Conservation (phyloP, 768 basidiomycete species). For the Panaeolus cyanescens region DNA sequence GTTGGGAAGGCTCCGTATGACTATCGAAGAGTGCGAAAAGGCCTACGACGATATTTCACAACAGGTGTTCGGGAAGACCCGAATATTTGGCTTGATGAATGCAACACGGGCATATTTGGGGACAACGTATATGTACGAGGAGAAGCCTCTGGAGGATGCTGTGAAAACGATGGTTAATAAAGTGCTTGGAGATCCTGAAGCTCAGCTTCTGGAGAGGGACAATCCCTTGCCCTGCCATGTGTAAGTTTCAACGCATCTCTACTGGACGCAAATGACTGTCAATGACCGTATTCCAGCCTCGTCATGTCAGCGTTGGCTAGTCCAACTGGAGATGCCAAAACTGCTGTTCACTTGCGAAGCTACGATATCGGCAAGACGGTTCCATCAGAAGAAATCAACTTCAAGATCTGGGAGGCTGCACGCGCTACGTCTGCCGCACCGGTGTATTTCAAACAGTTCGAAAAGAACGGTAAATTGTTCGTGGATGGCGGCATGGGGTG, state of each 20-base stretch:
- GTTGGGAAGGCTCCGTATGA: constrained; percentile 37
- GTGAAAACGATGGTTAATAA: not conserved
- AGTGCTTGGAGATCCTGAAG: not conserved
- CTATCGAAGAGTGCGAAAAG: constrained; percentile 17
- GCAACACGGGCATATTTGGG: not conserved
- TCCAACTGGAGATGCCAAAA: not conserved
- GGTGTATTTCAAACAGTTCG: not conserved
- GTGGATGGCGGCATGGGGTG: not conserved
- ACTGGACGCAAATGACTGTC: too few relatives aligned
- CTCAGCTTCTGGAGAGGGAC: not conserved
- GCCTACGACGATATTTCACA: not conserved
- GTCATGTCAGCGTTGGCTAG: not conserved
- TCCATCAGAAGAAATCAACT: not conserved
- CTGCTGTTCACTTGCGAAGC: not conserved
- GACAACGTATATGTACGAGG: not conserved
- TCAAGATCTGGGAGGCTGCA: not conserved
- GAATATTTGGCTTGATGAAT: not conserved
- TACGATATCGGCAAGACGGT: not conserved
- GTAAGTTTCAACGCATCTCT: not conserved
- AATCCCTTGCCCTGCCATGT: not conserved
- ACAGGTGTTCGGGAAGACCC: not conserved
- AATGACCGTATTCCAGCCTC: too few relatives aligned
- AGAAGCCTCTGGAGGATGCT: not conserved
- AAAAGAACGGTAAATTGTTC: not conserved
- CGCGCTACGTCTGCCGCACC: not conserved